Base-by-base conservation (phyloP, 345 rosid species). In the Dimocarpus longan region DNA sequence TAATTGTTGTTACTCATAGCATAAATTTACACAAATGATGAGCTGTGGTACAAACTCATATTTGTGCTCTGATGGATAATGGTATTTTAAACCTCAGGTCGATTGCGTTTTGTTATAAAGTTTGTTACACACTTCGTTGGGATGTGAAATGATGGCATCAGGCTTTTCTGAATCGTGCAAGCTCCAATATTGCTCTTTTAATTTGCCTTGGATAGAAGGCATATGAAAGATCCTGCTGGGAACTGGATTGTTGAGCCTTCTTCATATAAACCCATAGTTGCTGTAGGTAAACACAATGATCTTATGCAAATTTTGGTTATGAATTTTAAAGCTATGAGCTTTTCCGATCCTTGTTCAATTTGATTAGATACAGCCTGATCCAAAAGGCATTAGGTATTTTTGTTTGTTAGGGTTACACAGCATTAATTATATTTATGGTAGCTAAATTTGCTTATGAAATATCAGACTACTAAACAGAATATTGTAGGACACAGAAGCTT, bases 131-230 rank as follows among this genome's bases (percentile, higher is more conserved):
- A n/a, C n/a, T n/a, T n/a, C n/a, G n/a, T n/a, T n/a, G n/a, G n/a
- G n/a, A n/a, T n/a, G n/a, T n/a, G n/a, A n/a, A n/a, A n/a, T n/a
- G n/a, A n/a, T n/a, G 57, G 37, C 76, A 63, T 80, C 82, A 94
- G 97, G 88, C 87, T 84, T 81, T 93, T 91, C 74, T 90, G 97
- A 54, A 32, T 95, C 54, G 92, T 92, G 77, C 95, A 90, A 86
- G 98, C 94, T 83, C 93, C 98, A 39, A 68, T 90, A 18, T 93
- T 93, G 82, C 89, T 93, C 65, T 85, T 75, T 67, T 68, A 70
- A 83, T 93, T 95, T 86, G 95, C 97, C 65, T 93, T 97, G 70
- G 95, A 95, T 85, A 88, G 98, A 88, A 86, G 97, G 76, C 98
- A 92, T 77, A 91, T 95, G 98, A 95, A 88, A 85, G 95, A 91